Conservation (phyloP, 176 grass and related monocot species). For the Carex pumila region DNA sequence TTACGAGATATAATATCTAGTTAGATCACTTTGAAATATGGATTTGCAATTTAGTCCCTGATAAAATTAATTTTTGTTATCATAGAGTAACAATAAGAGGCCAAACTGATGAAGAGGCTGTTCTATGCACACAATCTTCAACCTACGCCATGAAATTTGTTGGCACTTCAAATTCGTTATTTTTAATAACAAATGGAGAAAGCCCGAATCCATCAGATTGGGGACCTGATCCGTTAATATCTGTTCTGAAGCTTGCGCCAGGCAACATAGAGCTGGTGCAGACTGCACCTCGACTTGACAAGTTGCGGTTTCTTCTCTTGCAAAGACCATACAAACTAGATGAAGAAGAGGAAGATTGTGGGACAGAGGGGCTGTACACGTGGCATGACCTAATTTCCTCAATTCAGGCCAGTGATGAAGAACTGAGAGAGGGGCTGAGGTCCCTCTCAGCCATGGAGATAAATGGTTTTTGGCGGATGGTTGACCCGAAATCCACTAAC, state of each 20-base stretch:
- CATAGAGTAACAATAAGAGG: slow-evolving; percentile 55
- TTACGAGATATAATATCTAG: not conserved
- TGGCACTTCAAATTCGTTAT: slow-evolving; percentile 73
- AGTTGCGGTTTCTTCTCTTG: slow-evolving; percentile 45
- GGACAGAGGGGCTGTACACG: slow-evolving; percentile 44
- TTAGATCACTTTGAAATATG: not conserved
- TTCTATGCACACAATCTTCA: slow-evolving; percentile 72
- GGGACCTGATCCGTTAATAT: slow-evolving; percentile 21
- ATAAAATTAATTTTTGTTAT: no score
- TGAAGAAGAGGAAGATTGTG: slow-evolving; percentile 39
- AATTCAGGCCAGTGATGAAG: slow-evolving; percentile 82
- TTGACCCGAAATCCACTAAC: slow-evolving; percentile 40
- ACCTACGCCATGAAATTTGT: slow-evolving; percentile 97
- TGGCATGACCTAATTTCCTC: slow-evolving; percentile 58
- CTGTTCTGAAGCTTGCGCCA: slow-evolving; percentile 65
- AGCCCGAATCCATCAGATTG: slow-evolving; percentile 1
- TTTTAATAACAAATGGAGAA: slow-evolving; percentile 53
- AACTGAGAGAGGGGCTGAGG: slow-evolving; percentile 61
- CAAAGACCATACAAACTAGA: slow-evolving; percentile 70
- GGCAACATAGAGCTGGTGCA: slow-evolving; percentile 69
- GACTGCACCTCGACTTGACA: slow-evolving; percentile 68
- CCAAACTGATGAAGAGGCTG: slow-evolving; percentile 65
- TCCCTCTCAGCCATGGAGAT: slow-evolving; percentile 56
- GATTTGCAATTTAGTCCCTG: not conserved
- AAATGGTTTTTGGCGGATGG: slow-evolving; percentile 80